phyloP scores from a whole-genome alignment of 805 yeast species.

The Metschnikowia dekortorum region DNA sequence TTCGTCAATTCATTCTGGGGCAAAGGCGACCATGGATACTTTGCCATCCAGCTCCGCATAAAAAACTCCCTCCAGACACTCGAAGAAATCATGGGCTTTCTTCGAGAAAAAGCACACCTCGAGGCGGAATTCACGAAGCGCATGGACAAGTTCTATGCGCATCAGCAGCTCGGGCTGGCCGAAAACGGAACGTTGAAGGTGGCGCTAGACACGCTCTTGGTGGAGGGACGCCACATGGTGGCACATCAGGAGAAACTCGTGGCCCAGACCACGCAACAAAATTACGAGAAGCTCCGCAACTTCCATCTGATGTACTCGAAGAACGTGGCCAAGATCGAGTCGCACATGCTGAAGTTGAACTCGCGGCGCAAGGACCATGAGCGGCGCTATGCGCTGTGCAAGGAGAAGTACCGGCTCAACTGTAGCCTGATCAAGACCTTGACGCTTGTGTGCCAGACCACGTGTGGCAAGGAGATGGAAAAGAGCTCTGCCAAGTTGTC shows the following conservation, averaged over 20 bases:
- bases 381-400: conserved; percentile 33
- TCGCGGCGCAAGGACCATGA: conserved; percentile 40
- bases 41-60: conserved; percentile 51
- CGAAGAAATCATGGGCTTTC: conserved; percentile 32
- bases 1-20: conserved; percentile 54
- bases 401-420: conserved; percentile 52
- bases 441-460: conserved; percentile 57
- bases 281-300: conserved; percentile 46
- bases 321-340: conserved; percentile 53
- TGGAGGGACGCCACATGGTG: conserved; percentile 58
- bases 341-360: conserved; percentile 51
- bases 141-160: conserved; percentile 47
- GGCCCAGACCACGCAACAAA: conserved; percentile 44
- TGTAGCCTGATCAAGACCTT: conserved; percentile 56
- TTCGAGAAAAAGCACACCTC: conserved; percentile 45
- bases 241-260: conserved; percentile 54
- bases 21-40: conserved; percentile 63
- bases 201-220: conserved; percentile 54
- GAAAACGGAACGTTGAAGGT: conserved; percentile 58
- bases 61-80: conserved; percentile 55
- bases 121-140: conserved; percentile 70
- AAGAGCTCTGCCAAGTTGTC: conserved; percentile 52
- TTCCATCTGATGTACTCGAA: conserved; percentile 51
- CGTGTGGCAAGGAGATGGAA: conserved; percentile 72
- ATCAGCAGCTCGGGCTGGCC: conserved; percentile 45